Base-by-base conservation (phyloP, 2,329 filamentous ascomycete species). In the Sporothrix brasiliensis region DNA sequence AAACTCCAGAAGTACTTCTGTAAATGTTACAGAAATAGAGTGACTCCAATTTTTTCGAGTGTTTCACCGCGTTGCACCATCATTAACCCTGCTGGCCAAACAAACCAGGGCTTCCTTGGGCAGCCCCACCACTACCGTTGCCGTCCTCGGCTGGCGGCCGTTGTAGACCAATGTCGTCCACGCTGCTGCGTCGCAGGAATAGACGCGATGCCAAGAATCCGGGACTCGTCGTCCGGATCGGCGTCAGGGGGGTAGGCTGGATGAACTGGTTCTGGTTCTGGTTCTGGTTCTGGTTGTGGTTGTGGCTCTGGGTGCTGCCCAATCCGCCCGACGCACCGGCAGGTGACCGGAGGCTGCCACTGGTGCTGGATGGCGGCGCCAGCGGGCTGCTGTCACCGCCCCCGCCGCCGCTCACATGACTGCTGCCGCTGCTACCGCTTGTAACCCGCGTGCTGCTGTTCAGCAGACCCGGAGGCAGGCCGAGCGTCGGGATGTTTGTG, bases 401-500 rank as follows among this genome's bases (percentile, higher is more conserved):
- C 0, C 50, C 65, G n/a, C 50, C 30, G 10, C 63, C 14, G 19
- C 24, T 50, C n/a, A 39, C 2, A 30, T 54, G 10, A 30, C 41
- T 39, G 39, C 52, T 30, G 9, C 53, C 70, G 58, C n/a, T 72
- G 72, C 54, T 73, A 71, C 74, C 75, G 9, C 78, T 81, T 6
- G 11, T 39, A 4, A 27, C 24, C 4, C 39, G 69, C 58, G 19
- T 71, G 73, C 56, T 73, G 72, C 73, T 76, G 19, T 78, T 81
- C 71, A 88, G 79, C 50, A 89, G 79, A 2, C 83, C 84, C 1
- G 87, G 87, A 54, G 87, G 87, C 72, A 90, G 75, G 2, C 87
- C 87, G 27, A 90, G 77, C 2, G 81, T 79, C 0, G 88, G 88
- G 30, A 90, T 90, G 74, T 83, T 86, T 21, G 83, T 82, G 74